Evolutionary conservation across 352 stramenopile genomes (phyloP).

Genomic region (Stephanocyclus meneghinianus): DNA sequence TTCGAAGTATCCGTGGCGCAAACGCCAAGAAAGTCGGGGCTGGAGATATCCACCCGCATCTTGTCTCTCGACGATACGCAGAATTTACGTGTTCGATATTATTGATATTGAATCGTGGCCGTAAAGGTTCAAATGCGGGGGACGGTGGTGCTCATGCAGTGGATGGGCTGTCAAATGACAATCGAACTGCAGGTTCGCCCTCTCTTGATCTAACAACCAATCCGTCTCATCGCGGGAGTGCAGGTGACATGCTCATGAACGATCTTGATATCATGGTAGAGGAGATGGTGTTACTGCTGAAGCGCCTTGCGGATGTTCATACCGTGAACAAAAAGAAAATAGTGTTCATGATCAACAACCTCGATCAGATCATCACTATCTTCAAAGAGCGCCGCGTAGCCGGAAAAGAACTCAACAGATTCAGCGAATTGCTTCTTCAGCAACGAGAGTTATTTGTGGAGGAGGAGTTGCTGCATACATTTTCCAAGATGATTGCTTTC

Average conservation of each 20-base stretch:
- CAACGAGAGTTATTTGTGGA: slow-evolving; percentile 97
- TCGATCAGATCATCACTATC: slow-evolving; percentile 92
- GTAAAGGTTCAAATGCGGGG: slow-evolving; percentile 17
- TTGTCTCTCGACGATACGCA: slow-evolving; percentile 93
- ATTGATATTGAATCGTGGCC: slow-evolving; percentile 84
- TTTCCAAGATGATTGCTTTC: slow-evolving; percentile 96
- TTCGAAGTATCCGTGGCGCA: slow-evolving; percentile 88
- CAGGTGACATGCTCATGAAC: slow-evolving; percentile 91
- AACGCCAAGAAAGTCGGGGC: slow-evolving; percentile 88
- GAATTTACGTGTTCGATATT: slow-evolving; percentile 96
- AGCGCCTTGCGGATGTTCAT: slow-evolving; percentile 91
- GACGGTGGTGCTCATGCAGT: not conserved
- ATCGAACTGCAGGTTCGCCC: not conserved
- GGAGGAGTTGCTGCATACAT: slow-evolving; percentile 90
- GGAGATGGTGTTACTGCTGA: slow-evolving; percentile 73
- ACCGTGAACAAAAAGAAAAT: slow-evolving; percentile 90
- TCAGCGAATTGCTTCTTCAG: slow-evolving; percentile 90
- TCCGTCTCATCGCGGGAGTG: slow-evolving; percentile 61
- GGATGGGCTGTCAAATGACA: slow-evolving; percentile 25
- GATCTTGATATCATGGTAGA: slow-evolving; percentile 84
- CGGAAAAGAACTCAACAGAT: slow-evolving; percentile 90
- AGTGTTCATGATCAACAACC: slow-evolving; percentile 98
- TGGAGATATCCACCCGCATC: slow-evolving; percentile 95
- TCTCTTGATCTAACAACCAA: slow-evolving; percentile 7
- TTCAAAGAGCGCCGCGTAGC: slow-evolving; percentile 93